Conservation (phyloP, 768 basidiomycete genomes). For the Leccinum arenicola region DNA sequence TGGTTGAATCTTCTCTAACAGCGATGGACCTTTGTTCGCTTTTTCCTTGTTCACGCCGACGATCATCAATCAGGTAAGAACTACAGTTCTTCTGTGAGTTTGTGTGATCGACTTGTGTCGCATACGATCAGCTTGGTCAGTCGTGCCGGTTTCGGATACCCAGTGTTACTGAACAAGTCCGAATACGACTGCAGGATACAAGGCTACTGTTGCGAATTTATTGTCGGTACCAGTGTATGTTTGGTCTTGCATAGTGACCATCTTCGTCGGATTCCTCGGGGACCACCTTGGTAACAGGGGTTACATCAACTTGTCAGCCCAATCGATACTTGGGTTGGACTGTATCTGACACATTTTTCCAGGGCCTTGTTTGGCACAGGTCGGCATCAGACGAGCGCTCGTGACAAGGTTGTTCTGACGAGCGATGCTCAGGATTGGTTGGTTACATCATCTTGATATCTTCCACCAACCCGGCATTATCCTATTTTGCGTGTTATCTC, state of each 20-base stretch:
- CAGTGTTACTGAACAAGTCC: not conserved
- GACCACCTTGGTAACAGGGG: slow-evolving; percentile 57
- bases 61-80: slow-evolving; percentile 48
- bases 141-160: not conserved
- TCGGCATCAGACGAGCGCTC: slow-evolving; percentile 1
- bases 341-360: slow-evolving; percentile 10
- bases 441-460: slow-evolving; percentile 68
- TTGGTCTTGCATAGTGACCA: slow-evolving; percentile 69
- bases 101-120: not conserved
- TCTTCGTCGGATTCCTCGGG: slow-evolving; percentile 56
- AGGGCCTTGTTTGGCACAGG: slow-evolving; percentile 34
- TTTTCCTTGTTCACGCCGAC: slow-evolving; percentile 52
- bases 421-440: slow-evolving; percentile 35
- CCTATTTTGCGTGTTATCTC: slow-evolving; percentile 71
- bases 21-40: slow-evolving; percentile 49
- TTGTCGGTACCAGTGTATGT: slow-evolving; percentile 77
- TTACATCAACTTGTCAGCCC: slow-evolving; percentile 57
- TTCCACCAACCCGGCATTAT: slow-evolving; percentile 57
- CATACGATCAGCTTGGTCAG: slow-evolving; percentile 21
- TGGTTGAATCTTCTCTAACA: slow-evolving; percentile 22
- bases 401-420: slow-evolving; percentile 1
- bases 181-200: slow-evolving; percentile 42
- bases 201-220: slow-evolving; percentile 65
- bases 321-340: not conserved
- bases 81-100: not conserved